Conservation (phyloP, 106 monocot species). For the Allium sativum region DNA sequence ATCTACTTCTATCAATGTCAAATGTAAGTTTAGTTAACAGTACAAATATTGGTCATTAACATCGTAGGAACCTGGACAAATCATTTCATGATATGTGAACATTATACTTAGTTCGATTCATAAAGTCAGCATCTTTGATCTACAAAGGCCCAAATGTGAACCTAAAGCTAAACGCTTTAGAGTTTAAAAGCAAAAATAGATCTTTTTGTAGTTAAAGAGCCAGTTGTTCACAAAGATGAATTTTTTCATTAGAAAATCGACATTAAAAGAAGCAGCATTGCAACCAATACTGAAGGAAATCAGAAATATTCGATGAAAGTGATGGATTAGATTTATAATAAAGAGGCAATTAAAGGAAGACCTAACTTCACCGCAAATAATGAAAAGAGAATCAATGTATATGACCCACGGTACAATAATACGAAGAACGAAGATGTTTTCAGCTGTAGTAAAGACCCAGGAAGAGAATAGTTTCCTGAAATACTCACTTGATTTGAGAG, state of each 20-base stretch:
- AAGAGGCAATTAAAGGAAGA: slow-evolving; percentile 17
- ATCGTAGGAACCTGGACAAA: too few relatives aligned
- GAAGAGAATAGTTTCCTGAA: neutral
- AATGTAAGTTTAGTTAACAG: too few relatives aligned
- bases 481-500: too few relatives aligned
- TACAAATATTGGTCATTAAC: too few relatives aligned
- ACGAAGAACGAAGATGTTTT: neutral
- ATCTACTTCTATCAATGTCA: too few relatives aligned
- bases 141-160: neutral
- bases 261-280: neutral
- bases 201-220: slow-evolving; percentile 3
- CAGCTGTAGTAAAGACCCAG: neutral
- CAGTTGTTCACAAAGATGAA: neutral
- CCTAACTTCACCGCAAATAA: slow-evolving; percentile 32
- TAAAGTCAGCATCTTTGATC: neutral
- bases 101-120: neutral
- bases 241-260: neutral
- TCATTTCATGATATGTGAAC: neutral
- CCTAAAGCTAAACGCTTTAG: neutral
- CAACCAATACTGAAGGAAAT: neutral
- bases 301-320: neutral
- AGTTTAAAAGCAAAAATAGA: neutral
- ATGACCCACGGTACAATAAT: slow-evolving; percentile 7
- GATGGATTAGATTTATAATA: slow-evolving; percentile 2
- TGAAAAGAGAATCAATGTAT: slow-evolving; percentile 16